These are phyloP conservation scores for Globisporangium yorkense DNA, from an alignment of 352 stramenopile species.

Conservation along the genomic window DNA sequence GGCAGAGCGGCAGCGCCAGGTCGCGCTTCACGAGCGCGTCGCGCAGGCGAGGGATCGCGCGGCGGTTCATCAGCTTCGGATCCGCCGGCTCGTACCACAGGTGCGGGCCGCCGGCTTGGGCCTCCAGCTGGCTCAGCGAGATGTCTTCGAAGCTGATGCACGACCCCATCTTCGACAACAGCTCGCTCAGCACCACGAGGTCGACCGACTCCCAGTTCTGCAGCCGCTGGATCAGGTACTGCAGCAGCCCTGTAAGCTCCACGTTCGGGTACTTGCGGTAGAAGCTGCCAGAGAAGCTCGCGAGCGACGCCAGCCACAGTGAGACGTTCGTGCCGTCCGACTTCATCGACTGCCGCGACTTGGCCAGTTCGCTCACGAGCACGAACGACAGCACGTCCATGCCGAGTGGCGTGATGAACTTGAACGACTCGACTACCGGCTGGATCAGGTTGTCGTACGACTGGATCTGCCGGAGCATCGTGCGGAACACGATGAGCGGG, in stretches of 20 bases:
- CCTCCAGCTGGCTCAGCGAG: slow-evolving; percentile 76
- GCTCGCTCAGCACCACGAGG: slow-evolving; percentile 82
- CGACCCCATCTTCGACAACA: slow-evolving; percentile 86
- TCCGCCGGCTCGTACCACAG: slow-evolving; percentile 77
- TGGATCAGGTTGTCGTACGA: slow-evolving; percentile 97
- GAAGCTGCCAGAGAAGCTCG: slow-evolving; percentile 92
- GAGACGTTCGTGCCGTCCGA: slow-evolving; percentile 89
- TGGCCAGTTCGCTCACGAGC: slow-evolving; percentile 87
- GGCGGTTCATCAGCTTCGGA: slow-evolving; percentile 79
- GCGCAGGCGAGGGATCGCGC: slow-evolving; percentile 72
- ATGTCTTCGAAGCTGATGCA: slow-evolving; percentile 86
- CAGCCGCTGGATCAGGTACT: slow-evolving; percentile 88
- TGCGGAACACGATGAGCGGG: slow-evolving; percentile 91
- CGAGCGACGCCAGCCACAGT: slow-evolving; percentile 91
- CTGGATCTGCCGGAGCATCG: slow-evolving; percentile 94
- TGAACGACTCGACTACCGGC: slow-evolving; percentile 94
- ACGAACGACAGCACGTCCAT: slow-evolving; percentile 94
- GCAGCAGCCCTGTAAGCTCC: slow-evolving; percentile 87
- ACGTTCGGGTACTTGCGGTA: slow-evolving; percentile 92
- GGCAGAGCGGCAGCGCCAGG: slow-evolving; percentile 64
- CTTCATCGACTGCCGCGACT: slow-evolving; percentile 82
- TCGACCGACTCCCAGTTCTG: slow-evolving; percentile 81
- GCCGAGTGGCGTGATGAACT: slow-evolving; percentile 90
- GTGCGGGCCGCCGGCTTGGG: slow-evolving; percentile 66
- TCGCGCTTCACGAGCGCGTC: slow-evolving; percentile 80